Conservation (phyloP, 768 basidiomycete species). For the Phaeotremella skinneri region DNA sequence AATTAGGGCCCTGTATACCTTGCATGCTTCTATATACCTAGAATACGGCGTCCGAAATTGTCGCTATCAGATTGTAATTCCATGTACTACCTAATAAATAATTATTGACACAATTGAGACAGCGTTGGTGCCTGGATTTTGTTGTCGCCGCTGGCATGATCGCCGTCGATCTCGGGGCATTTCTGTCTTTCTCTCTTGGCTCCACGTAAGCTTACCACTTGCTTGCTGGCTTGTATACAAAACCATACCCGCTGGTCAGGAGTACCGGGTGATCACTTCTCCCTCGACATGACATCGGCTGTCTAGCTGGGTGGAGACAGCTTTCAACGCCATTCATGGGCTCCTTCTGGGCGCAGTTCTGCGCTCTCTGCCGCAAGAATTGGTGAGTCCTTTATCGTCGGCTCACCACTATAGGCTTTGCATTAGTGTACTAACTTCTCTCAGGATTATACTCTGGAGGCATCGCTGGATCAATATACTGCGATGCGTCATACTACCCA, state of each 20-base stretch:
- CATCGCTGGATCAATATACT: conserved; percentile 41
- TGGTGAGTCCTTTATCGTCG: conserved; percentile 14
- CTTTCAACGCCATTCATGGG: conserved; percentile 9
- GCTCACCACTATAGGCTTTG: not conserved
- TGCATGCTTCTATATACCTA: not conserved
- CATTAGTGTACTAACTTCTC: conserved; percentile 1
- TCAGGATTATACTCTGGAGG: conserved; percentile 41
- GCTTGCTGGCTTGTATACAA: no score
- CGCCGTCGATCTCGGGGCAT: not conserved
- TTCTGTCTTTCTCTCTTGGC: no score
- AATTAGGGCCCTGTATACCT: not conserved
- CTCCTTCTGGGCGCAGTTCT: conserved; percentile 27
- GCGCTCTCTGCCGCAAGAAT: conserved; percentile 34
- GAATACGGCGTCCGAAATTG: not conserved
- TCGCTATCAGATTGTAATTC: not conserved
- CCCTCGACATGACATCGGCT: no score
- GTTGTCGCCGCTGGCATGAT: not conserved
- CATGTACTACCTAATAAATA: no score
- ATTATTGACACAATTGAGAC: no score
- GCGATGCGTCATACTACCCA: conserved; percentile 40
- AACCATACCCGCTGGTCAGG: no score
- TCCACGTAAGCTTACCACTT: not conserved
- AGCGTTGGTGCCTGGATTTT: no score
- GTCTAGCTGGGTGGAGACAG: no score
- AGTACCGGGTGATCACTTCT: no score